Evolutionary conservation across 2,329 filamentous ascomycete genomes (phyloP).

Genomic region (Aspergillus sp.): DNA sequence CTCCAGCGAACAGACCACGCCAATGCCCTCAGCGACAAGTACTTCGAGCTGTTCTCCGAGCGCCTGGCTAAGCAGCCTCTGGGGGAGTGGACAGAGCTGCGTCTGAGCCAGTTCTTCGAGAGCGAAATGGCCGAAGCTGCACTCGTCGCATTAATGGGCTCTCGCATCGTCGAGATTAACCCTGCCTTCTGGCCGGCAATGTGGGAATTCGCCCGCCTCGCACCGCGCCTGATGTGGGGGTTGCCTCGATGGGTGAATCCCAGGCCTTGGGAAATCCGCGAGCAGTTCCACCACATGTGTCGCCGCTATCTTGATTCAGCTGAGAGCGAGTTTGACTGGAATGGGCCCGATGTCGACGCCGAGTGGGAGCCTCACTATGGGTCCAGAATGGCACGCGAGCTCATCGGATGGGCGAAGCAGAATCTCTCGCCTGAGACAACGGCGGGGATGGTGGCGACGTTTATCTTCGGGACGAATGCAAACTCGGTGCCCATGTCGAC

Average conservation of each 20-base stretch:
- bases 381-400: background rate
- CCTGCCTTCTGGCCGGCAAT: background rate
- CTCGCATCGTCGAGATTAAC: background rate
- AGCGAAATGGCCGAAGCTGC: background rate
- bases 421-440: background rate
- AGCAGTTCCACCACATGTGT: background rate
- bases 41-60: background rate
- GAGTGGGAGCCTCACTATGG: background rate
- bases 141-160: background rate
- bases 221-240: background rate
- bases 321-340: background rate
- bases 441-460: background rate
- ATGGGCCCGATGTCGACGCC: background rate
- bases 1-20: background rate
- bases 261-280: background rate
- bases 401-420: background rate
- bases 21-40: background rate
- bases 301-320: background rate
- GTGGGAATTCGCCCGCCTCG: background rate
- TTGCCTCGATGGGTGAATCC: background rate
- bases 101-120: background rate
- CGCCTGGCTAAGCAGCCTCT: background rate
- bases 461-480: background rate
- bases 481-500: background rate
- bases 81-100: background rate